Evolutionary conservation across 192 early-diverging fungal species (phyloP).

Genomic region (Anaeromyces robustus): DNA sequence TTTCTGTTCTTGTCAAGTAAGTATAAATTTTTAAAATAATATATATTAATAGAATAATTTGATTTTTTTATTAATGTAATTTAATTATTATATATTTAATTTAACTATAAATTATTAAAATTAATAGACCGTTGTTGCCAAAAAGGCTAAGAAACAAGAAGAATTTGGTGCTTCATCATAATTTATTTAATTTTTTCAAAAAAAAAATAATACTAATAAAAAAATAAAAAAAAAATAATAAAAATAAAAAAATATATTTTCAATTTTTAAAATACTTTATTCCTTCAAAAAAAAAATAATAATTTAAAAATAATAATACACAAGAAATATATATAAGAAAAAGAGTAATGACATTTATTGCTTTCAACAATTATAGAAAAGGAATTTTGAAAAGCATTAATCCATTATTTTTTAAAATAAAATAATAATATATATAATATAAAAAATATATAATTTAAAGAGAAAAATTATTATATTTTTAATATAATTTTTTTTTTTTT

Average conservation of each 20-base stretch:
- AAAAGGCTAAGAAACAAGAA: background rate
- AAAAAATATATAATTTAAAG: too few species aligned
- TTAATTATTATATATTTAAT: background rate
- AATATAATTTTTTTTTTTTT: too few species aligned
- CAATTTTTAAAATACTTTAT: background rate
- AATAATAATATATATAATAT: too few species aligned
- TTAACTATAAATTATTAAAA: background rate
- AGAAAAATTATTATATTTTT: too few species aligned
- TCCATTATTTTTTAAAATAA: background rate
- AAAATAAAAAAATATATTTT: too few species aligned
- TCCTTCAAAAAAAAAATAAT: background rate
- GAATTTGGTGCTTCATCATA: background rate
- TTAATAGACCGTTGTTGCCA: background rate
- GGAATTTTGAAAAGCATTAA: background rate
- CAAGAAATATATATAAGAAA: background rate
- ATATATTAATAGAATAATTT: too few species aligned
- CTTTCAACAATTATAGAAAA: background rate
- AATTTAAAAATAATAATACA: background rate
- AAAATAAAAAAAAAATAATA: too few species aligned
- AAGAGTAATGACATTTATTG: background rate
- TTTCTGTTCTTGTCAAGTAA: background rate
- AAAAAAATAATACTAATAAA: background rate
- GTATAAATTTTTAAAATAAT: background rate
- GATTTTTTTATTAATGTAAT: too few species aligned
- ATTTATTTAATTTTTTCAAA: background rate